Base-by-base conservation (phyloP, 2,329 filamentous ascomycete genomes). In the Pseudogymnoascus sp. region DNA sequence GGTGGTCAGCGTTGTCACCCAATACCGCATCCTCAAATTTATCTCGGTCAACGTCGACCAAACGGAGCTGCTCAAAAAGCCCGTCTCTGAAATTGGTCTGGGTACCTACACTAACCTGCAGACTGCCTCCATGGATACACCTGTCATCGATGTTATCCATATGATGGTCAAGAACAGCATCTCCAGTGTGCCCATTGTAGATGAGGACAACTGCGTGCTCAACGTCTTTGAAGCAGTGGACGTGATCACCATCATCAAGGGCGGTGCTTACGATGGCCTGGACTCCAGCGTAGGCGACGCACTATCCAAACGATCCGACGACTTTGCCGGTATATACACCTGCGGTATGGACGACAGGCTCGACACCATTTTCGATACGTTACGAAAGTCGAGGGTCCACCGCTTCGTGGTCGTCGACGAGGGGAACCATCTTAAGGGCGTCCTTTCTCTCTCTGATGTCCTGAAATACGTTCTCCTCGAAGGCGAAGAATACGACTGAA, bases 141-240 rank as follows among this genome's bases (percentile, higher is more conserved):
- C 91, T 0, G 94, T 99, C 42, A 90, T 99, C 68, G 91, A 96
- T 68, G 92, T 96, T 31, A 96, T 99, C 65, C 91, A 96, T 72
- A 83, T 91, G 75, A 89, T 99, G 80, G 94, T 99, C 60, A 87
- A 91, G 74, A 83, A 89, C 74, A 96, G 91, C 75, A 97, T 99
- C 70, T 96, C 91, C 42, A 95, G 92, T 70, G 89, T 99, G 36
- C 94, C 94, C 8, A 94, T 99, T 62, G 79, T 99, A 62, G 94
- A 97, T 70, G 83, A 83, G 58, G 85, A 91, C 38, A 80, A 82
- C 69, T 78, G 84, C 75, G 86, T 99, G 0, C 84, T 97, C 66
- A 99, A 99, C 71, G 92, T 97, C 9, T 99, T 99, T 71, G 95
- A 99, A 77, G 91, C 94, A 1, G 92, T 99, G 59, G 94, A 99